phyloP scores from a whole-genome alignment of 2,329 filamentous ascomycete genomes.

The Ophiostoma angusticollis region DNA sequence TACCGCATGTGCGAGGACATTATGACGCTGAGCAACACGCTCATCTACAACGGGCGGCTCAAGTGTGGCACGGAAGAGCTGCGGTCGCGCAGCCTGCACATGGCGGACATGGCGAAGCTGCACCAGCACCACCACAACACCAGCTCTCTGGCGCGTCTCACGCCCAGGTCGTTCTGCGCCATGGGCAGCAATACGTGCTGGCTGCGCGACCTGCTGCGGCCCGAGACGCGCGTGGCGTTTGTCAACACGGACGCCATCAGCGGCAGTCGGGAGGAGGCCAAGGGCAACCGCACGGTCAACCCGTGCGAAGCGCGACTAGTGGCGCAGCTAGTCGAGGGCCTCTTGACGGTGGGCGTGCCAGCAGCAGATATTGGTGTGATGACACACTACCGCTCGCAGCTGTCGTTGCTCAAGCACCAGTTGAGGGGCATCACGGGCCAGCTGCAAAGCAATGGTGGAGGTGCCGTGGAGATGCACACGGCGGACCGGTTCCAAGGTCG shows the following conservation, averaged over 20 bases:
- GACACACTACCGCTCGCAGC: constrained; percentile 89
- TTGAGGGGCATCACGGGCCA: constrained; percentile 35
- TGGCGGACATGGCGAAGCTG: constrained; percentile 54
- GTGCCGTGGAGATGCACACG: constrained; percentile 84
- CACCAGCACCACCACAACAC: constrained; percentile 40
- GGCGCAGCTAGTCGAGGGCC: constrained; percentile 64
- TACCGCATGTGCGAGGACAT: constrained; percentile 98
- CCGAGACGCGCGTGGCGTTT: constrained; percentile 65
- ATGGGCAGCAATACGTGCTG: constrained; percentile 44
- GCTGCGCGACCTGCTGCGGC: constrained; percentile 58
- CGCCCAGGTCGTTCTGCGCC: constrained; percentile 40
- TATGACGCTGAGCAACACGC: constrained; percentile 81
- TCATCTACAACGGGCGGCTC: constrained; percentile 84
- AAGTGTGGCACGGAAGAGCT: constrained; percentile 77
- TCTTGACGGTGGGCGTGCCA: constrained; percentile 64
- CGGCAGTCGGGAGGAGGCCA: constrained; percentile 56
- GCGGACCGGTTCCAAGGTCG: constrained; percentile 94
- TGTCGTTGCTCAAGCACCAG: constrained; percentile 65
- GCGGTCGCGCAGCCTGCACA: constrained; percentile 51
- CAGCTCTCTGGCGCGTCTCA: constrained; percentile 12
- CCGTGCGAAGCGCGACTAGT: constrained; percentile 66
- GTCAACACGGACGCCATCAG: constrained; percentile 74
- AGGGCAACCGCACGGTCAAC: constrained; percentile 82
- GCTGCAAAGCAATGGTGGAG: neutral
- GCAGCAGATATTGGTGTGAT: constrained; percentile 79